Evolutionary conservation across 164 flowering plant species (phyloP), one percentile per base, ranked within the genome.

Genomic region (Buxus sempervirens): DNA sequence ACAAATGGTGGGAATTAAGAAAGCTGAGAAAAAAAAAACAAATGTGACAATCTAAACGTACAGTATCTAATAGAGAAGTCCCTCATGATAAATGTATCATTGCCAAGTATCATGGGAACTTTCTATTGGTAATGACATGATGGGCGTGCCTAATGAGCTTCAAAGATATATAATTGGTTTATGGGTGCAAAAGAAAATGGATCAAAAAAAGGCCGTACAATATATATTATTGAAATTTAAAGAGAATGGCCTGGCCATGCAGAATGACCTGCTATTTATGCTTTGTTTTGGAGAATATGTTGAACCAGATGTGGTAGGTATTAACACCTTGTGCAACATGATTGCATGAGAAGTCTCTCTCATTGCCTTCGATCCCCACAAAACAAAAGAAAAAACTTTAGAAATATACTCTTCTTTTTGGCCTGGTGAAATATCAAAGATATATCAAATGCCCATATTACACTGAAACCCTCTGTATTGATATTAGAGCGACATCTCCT

Each of bases 131-230:
- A 64, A 68, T 75, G 76, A 75, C 62, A 72, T 64, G 73, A 73
- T 19, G n/a, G 49, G 20, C 60, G 38, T 32, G 5, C 7, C 38
- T 32, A 32, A n/a, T n/a, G n/a, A 32, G 7, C 38, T 3, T 32
- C 38, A 32, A 32, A 54, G 45, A 36, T n/a, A n/a, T n/a, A n/a
- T 19, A 53, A 51, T 63, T 59, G 63, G 41, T 61, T 65, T 60
- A 22, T 23, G 32, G 68, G 66, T 45, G 66, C 77, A 67, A 75
- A n/a, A 62, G 68, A 73, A 66, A 28, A 51, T 54, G 38, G 69
- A 66, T 75, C 21, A 78, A 74, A 76, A 78, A 75, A 73, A 63
- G 61, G 58, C 73, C 73, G 81, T 77, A 77, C 77, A 63, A n/a
- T n/a, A n/a, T n/a, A n/a, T n/a, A n/a, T n/a, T n/a, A n/a, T n/a